Base-by-base conservation (phyloP, 2,329 filamentous ascomycete species). In the Ophiostoma sp. region DNA sequence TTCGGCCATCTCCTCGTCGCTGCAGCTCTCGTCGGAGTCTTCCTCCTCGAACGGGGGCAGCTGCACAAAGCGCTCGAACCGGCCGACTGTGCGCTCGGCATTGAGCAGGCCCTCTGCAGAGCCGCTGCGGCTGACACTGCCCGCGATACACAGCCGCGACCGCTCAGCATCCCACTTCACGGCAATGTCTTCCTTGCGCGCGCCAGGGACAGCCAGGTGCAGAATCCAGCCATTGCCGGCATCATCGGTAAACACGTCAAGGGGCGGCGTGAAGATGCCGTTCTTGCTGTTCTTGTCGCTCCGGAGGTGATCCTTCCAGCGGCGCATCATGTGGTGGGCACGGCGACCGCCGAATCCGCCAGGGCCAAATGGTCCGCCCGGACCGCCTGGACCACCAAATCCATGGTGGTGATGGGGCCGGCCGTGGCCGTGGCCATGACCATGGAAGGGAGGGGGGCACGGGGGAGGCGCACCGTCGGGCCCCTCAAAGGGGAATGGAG, bases 131-230 rank as follows among this genome's bases (percentile, higher is more conserved):
- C 92, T 85, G 8, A 93, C 83, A 0, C 93, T 87, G 66, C 92
- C 92, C 1, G 88, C 83, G 67, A 96, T 80, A 73, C 83, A 85
- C 58, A 96, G 80, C 68, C 84, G 80, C 64, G 82, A 84, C 74
- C 85, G 86, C 69, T 91, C 88, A 0, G 85, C 82, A 72, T 94
- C 87, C 85, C 90, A 96, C 76, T 88, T 88, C 63, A 95, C 85
- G 69, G 85, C 89, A 5, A 95, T 81, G 74, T 74, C 70, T 74
- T 91, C 85, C 78, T 93, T 93, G 79, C 88, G 88, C 1, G 89
- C 91, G 40, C 92, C 92, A 0, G 92, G 90, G 0, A 96, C 82
- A 0, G 90, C 88, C 74, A 70, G 80, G 76, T 95, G 91, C 8
- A 95, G 79, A 60, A 92, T 80, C 76, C 87, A 93, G 14, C 85